Conservation (phyloP, 495 filamentous ascomycete genomes). For the Lasiosphaeria miniovina region DNA sequence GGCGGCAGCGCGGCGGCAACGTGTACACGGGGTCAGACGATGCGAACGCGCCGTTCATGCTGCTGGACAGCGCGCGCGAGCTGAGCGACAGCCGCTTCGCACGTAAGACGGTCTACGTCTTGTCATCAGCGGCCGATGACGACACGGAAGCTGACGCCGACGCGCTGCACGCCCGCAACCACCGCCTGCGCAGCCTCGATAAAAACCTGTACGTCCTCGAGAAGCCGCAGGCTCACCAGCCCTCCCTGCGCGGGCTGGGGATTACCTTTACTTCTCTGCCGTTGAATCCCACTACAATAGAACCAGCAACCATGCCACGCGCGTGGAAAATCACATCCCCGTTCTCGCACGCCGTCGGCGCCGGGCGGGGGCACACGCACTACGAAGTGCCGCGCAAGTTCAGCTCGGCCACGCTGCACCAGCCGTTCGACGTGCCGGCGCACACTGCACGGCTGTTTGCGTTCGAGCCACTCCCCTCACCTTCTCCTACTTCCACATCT, state of each 20-base stretch:
- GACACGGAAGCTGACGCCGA: conserved; percentile 6
- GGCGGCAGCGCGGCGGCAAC: conserved; percentile 11
- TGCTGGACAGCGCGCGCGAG: conserved; percentile 15
- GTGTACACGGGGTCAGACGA: conserved; percentile 24
- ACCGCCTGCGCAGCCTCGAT: conserved; percentile 17
- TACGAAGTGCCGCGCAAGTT: conserved; percentile 22
- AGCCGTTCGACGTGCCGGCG: conserved; percentile 23
- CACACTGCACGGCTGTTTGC: conserved; percentile 8
- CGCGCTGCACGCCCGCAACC: conserved; percentile 18
- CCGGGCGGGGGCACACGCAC: conserved; percentile 17
- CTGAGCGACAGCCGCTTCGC: conserved; percentile 11
- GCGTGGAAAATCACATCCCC: conserved; percentile 23
- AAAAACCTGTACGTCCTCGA: conserved; percentile 25
- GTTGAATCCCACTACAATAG: not conserved
- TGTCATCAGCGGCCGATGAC: not conserved
- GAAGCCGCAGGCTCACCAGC: conserved; percentile 1
- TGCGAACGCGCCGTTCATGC: conserved; percentile 19
- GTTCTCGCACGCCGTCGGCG: conserved; percentile 23
- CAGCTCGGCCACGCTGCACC: conserved; percentile 12
- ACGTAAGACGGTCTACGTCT: conserved; percentile 23
- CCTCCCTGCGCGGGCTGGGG: not conserved
- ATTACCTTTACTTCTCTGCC: not conserved
- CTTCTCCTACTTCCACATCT: not conserved
- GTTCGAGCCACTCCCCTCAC: not conserved
- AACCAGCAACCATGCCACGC: not conserved